These are phyloP conservation scores for Pelargonium citronellum DNA, from an alignment of 441 rosid species.

Conservation along the genomic window DNA sequence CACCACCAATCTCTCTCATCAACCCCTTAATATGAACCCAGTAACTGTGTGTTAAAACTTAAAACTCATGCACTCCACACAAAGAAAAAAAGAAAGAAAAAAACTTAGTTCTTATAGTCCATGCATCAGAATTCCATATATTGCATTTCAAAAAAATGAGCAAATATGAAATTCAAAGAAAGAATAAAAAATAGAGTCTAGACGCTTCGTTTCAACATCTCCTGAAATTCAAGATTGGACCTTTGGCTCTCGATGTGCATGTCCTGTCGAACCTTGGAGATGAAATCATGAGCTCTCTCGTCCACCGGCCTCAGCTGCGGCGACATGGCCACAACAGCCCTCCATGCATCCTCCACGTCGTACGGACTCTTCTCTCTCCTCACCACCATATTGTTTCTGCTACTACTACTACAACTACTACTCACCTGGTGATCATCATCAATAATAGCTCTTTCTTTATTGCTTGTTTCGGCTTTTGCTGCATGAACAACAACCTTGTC, in stretches of 20 bases:
- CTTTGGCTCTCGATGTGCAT: conserved; percentile 57
- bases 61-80: no score
- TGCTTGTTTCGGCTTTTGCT: conserved; percentile 28
- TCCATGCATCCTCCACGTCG: conserved; percentile 71
- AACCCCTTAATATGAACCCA: no score
- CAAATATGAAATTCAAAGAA: conserved; percentile 7
- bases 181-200: conserved; percentile 14
- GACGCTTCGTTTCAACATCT: conserved; percentile 58
- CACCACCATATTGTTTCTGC: not conserved
- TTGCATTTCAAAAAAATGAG: conserved; percentile 7
- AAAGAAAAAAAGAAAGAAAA: not conserved
- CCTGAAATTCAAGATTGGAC: conserved; percentile 49
- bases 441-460: conserved; percentile 16
- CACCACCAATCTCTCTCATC: no score
- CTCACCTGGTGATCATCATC: not conserved
- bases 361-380: conserved; percentile 25
- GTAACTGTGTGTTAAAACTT: no score
- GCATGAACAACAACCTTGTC: not conserved
- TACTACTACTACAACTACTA: not conserved
- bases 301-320: conserved; percentile 66
- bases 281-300: conserved; percentile 69
- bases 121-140: conserved; percentile 6
- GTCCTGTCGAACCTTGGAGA: conserved; percentile 44
- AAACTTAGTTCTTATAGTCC: not conserved
- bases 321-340: conserved; percentile 56